phyloP scores from a whole-genome alignment of 2,329 filamentous ascomycete genomes.

The Fusarium staphyleae region DNA sequence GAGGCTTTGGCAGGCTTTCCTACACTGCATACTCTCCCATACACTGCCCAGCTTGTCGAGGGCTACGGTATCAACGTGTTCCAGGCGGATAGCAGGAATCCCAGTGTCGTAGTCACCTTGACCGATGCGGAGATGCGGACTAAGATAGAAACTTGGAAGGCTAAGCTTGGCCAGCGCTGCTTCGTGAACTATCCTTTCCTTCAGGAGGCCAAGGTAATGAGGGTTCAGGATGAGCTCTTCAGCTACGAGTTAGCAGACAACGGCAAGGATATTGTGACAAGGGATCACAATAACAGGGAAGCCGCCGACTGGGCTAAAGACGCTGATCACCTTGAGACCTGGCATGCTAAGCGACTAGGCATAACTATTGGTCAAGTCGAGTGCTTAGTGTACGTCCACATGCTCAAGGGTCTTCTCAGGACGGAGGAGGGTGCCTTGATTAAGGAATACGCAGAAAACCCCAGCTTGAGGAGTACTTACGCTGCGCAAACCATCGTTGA shows the following conservation, averaged over 20 bases:
- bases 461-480: slow-evolving; percentile 86
- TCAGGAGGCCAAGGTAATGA: slow-evolving; percentile 88
- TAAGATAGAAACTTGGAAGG: slow-evolving; percentile 74
- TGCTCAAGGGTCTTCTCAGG: slow-evolving; percentile 89
- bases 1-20: slow-evolving; percentile 93
- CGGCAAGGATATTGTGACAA: slow-evolving; percentile 69
- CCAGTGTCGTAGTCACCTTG: slow-evolving; percentile 92
- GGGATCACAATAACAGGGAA: slow-evolving; percentile 76
- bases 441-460: slow-evolving; percentile 90
- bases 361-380: slow-evolving; percentile 88
- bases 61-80: slow-evolving; percentile 94
- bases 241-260: slow-evolving; percentile 77
- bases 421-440: slow-evolving; percentile 89
- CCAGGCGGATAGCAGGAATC: slow-evolving; percentile 93
- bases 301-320: slow-evolving; percentile 87
- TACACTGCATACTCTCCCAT: slow-evolving; percentile 83
- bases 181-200: slow-evolving; percentile 95
- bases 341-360: slow-evolving; percentile 89
- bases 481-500: slow-evolving; percentile 93
- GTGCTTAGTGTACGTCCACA: slow-evolving; percentile 88
- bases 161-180: slow-evolving; percentile 83
- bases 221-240: slow-evolving; percentile 92
- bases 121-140: slow-evolving; percentile 75
- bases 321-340: slow-evolving; percentile 80
- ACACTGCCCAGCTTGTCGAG: slow-evolving; percentile 72